A percentile compares a stretch with the other conserved stretches of the same genome.
Evolutionary conservation across 2,329 filamentous ascomycete genomes (phyloP).

Genomic region (Talaromyces islandicus): DNA sequence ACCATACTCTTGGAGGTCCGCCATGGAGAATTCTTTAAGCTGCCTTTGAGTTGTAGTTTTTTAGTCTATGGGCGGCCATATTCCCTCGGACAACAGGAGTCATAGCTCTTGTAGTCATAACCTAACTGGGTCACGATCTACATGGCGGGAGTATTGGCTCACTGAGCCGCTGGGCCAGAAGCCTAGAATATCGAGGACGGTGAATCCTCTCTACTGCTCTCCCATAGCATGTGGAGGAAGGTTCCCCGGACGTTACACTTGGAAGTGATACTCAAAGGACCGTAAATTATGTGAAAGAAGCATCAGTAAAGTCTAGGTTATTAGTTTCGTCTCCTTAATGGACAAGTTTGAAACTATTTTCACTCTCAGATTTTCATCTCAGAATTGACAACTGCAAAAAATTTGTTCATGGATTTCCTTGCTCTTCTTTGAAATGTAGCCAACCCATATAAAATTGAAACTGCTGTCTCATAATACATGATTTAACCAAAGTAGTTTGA

Average conservation of each 20-base stretch:
- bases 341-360: background rate
- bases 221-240: no score
- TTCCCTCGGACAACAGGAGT: no score
- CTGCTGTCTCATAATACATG: background rate
- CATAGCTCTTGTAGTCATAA: background rate
- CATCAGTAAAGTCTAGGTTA: background rate
- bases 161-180: no score
- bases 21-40: background rate
- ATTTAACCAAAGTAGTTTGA: background rate
- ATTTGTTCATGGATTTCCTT: background rate
- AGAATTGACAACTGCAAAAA: background rate
- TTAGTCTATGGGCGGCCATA: background rate
- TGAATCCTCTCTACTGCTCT: no score
- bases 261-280: background rate
- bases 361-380: background rate
- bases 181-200: no score
- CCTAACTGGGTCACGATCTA: no score
- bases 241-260: no score
- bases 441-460: background rate
- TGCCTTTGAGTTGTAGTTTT: background rate
- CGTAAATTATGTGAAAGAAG: background rate
- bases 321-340: background rate
- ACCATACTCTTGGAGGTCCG: background rate
- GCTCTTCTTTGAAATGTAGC: background rate
- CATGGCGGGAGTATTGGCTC: no score